Base-by-base conservation (phyloP, 768 basidiomycete species). In the Cystofilobasidium ferigula region DNA sequence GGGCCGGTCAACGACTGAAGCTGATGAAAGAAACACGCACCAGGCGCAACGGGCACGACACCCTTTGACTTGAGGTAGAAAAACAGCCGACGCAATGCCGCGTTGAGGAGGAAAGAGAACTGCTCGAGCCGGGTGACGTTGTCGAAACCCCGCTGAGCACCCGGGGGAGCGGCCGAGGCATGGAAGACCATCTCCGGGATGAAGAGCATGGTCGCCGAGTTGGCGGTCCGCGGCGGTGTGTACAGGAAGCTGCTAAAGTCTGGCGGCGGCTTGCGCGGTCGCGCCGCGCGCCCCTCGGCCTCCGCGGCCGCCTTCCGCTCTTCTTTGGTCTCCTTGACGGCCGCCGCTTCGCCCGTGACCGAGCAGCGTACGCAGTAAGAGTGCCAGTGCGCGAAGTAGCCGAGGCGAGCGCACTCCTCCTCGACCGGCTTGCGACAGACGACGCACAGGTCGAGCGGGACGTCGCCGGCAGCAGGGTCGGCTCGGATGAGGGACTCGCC, bases 361-460 rank as follows among this genome's bases (percentile, higher is more conserved):
- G 77, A 78, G 71, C 95, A 99, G 66, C 86, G 84, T n/a, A 99
- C 78, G 74, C 95, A 99, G 36, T 87, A 81, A 1, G 90, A 88
- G 77, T 99, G 95, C 95, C 95, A 98, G 54, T 94, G 82, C 73
- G 90, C 86, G 77, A 92, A 94, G n/a, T 91, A 93, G 38, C 92
- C 95, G 34, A 94, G 78, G 64, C 95, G 82, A 53, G 90, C 88
- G 72, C 95, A 98, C 70, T 98, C 95, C 75, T 99, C 95, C 77
- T 99, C 95, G 28, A 99, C 89, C 0, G 94, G 94, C 69, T 84
- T 79, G 48, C 82, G 81, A 76, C 95, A 99, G 72, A 84, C 85
- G 59, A 90, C 83, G 73, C 95, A 99, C 45, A 92, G 82, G 78
- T 99, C 95, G 22, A 87, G 88, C 9, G 89, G 89, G 80, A 79